Percentiles rank a stretch among this genome's conserved stretches.
Conservation (phyloP, 2,329 filamentous ascomycete species). For the Sporothrix globosa region DNA sequence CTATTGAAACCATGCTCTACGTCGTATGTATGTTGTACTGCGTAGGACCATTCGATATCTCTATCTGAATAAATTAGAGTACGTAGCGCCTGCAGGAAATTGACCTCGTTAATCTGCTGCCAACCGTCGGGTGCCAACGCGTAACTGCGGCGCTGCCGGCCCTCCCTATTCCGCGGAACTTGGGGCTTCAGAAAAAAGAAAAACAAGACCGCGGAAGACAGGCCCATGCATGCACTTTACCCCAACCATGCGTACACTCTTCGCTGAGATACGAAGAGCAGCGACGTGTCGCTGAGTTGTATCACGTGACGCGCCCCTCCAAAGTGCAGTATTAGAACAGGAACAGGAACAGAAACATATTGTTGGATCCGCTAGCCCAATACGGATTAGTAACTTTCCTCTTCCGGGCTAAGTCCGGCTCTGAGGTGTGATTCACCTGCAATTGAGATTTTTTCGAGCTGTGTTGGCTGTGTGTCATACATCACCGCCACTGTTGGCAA, state of each 20-base stretch:
- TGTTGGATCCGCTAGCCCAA: neutral
- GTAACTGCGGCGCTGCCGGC: neutral
- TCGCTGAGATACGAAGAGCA: neutral
- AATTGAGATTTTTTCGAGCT: constrained; percentile 20
- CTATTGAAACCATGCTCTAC: neutral
- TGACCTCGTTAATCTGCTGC: constrained; percentile 26
- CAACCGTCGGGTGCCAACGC: constrained; percentile 17
- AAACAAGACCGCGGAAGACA: neutral
- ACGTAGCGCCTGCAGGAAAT: constrained; percentile 9
- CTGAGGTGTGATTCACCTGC: constrained; percentile 17
- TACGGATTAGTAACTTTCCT: neutral
- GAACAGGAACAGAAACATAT: constrained; percentile 12
- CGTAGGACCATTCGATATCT: no score
- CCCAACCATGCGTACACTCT: neutral
- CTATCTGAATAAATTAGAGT: neutral
- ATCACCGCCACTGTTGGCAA: constrained; percentile 12
- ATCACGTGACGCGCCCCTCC: constrained; percentile 2
- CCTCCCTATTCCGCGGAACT: neutral
- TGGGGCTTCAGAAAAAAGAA: neutral
- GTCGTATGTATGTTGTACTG: neutral
- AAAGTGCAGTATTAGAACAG: neutral
- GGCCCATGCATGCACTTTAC: neutral
- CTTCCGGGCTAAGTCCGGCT: neutral
- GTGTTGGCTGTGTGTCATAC: constrained; percentile 24
- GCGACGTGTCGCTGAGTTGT: neutral